phyloP scores from a whole-genome alignment of 2,329 filamentous ascomycete genomes.

The Tolypocladium capitatum region DNA sequence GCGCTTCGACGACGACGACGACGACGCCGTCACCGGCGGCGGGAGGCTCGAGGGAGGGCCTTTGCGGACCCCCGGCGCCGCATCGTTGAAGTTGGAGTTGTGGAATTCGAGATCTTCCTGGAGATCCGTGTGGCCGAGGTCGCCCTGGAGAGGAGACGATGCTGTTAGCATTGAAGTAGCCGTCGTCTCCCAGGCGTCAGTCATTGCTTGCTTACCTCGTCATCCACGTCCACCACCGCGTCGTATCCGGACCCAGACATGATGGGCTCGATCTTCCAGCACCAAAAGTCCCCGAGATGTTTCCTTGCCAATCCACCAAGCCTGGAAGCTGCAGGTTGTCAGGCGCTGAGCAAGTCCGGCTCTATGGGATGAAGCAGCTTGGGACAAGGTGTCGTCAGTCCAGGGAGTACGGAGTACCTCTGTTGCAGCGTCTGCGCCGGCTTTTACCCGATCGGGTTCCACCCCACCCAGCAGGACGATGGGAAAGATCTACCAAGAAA shows the following conservation, averaged over 20 bases:
- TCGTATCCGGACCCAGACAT: conserved; percentile 89
- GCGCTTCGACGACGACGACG: conserved; percentile 51
- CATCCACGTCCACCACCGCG: conserved; percentile 93
- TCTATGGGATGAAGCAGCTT: conserved; percentile 5
- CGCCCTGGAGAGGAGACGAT: conserved; percentile 47
- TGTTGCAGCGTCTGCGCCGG: neutral
- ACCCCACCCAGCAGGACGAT: no score
- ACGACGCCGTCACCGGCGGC: conserved; percentile 39
- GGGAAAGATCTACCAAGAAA: no score
- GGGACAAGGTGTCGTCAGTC: conserved; percentile 16
- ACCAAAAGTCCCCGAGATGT: neutral
- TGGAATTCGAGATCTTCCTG: conserved; percentile 99
- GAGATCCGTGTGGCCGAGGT: conserved; percentile 94
- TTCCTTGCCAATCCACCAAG: neutral
- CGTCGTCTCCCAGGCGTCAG: neutral
- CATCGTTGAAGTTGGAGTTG: conserved; percentile 68
- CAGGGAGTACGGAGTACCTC: neutral
- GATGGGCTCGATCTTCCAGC: conserved; percentile 9
- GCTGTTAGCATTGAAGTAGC: neutral
- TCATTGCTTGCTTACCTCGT: conserved; percentile 64
- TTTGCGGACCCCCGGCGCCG: conserved; percentile 35
- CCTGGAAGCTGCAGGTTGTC: neutral
- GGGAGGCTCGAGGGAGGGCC: conserved; percentile 39
- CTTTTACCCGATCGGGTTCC: conserved; percentile 2
- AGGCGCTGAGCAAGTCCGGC: neutral